Conservation (phyloP, 257 asterid species). For the Solanum pinnatisectum region DNA sequence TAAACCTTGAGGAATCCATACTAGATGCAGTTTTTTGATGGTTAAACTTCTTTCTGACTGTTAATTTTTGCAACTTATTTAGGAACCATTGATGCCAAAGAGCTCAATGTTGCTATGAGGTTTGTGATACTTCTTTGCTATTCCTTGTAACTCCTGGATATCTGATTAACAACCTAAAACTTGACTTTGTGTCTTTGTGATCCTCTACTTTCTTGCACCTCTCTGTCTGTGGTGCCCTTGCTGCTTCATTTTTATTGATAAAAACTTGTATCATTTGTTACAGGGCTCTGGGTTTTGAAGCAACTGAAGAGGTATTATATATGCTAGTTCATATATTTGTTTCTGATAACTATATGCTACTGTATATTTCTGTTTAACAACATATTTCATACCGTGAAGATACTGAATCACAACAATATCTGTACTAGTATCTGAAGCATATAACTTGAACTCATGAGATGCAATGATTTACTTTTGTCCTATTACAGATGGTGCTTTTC, state of each 20-base stretch:
- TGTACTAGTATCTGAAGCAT: neutral
- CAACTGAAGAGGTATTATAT: slow-evolving; percentile 72
- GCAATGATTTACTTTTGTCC: neutral
- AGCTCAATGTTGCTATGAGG: slow-evolving; percentile 99
- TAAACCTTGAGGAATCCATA: neutral
- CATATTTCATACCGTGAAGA: neutral
- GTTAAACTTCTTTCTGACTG: neutral
- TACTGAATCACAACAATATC: neutral
- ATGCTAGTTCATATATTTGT: neutral
- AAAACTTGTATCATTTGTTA: slow-evolving; percentile 13
- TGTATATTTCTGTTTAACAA: neutral
- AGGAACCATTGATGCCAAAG: slow-evolving; percentile 95
- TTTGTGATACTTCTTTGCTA: slow-evolving; percentile 1
- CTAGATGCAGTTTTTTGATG: neutral
- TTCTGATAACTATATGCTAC: neutral
- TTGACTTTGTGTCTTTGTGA: neutral
- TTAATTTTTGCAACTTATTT: slow-evolving; percentile 6
- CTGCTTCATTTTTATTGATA: neutral
- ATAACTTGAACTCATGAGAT: neutral
- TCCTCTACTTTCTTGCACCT: neutral
- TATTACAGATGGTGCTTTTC: neutral
- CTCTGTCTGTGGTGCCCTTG: neutral
- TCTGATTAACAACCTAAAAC: neutral
- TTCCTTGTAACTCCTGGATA: neutral
- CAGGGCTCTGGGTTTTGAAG: slow-evolving; percentile 98